A percentile compares a stretch with the other conserved stretches of the same genome.
Evolutionary conservation across 148 eudicot genomes (phyloP).

Genomic region (Diospyros kaki): DNA sequence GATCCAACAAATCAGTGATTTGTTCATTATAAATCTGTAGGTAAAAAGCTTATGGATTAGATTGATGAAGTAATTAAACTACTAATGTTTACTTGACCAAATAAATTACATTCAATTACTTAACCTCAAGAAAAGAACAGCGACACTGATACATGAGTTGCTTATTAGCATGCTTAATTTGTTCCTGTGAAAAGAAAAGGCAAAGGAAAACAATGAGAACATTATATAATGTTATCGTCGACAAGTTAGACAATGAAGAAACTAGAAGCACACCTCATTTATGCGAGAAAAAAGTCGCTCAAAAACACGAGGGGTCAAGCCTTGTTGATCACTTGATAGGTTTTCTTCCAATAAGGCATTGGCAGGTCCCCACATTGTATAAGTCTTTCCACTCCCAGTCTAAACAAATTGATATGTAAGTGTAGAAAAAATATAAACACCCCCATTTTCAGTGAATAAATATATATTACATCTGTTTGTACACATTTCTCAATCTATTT

Average conservation of each 20-base stretch:
- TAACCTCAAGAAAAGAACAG: constrained; percentile 97
- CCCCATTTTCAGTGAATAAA: neutral
- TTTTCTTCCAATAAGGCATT: constrained; percentile 78
- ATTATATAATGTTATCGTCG: neutral
- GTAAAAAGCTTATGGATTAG: constrained; percentile 2
- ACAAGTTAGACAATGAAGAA: neutral
- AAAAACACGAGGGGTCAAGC: constrained; percentile 90
- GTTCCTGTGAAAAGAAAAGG: constrained; percentile 50
- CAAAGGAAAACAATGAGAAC: constrained; percentile 6
- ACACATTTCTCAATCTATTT: too few species aligned
- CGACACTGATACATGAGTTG: constrained; percentile 86
- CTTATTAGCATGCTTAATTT: constrained; percentile 70
- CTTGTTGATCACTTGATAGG: constrained; percentile 62
- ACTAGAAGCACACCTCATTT: constrained; percentile 50
- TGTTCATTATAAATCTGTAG: constrained; percentile 92
- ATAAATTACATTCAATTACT: constrained; percentile 6
- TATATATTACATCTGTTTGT: neutral
- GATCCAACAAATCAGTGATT: constrained; percentile 87
- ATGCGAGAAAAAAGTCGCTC: constrained; percentile 74
- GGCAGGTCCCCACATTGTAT: constrained; percentile 97
- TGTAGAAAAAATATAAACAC: neutral
- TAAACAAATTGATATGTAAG: constrained; percentile 12
- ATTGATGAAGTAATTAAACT: constrained; percentile 1
- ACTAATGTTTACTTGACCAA: neutral
- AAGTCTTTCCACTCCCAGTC: constrained; percentile 99